A percentile compares a stretch with the other conserved stretches of the same genome.
phyloP scores from a whole-genome alignment of 805 yeast species.

The Candida taoyuanica region DNA sequence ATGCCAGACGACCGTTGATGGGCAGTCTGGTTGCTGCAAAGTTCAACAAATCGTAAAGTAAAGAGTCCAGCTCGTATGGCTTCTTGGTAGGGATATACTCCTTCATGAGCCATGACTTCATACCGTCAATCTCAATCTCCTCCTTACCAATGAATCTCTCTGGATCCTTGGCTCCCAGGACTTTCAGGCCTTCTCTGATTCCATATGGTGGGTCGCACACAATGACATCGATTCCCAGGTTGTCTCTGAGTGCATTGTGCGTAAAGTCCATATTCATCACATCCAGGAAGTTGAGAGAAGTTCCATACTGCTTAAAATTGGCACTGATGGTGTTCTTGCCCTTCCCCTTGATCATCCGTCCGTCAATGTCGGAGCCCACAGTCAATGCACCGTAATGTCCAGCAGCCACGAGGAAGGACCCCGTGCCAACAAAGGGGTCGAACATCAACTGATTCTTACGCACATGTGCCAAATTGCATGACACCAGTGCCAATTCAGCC shows the following conservation, averaged over 20 bases:
- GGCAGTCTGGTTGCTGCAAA: slow-evolving; percentile 73
- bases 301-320: slow-evolving; percentile 74
- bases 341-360: slow-evolving; percentile 71
- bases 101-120: slow-evolving; percentile 65
- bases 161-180: slow-evolving; percentile 77
- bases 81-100: slow-evolving; percentile 93
- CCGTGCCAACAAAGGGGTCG: slow-evolving; percentile 97
- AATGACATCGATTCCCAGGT: slow-evolving; percentile 67
- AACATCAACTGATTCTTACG: slow-evolving; percentile 61
- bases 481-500: slow-evolving; percentile 82
- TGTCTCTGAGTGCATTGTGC: slow-evolving; percentile 69
- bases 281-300: slow-evolving; percentile 57
- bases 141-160: slow-evolving; percentile 71
- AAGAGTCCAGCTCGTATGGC: slow-evolving; percentile 73
- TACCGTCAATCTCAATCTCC: slow-evolving; percentile 68
- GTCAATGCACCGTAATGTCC: slow-evolving; percentile 78
- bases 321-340: slow-evolving; percentile 48
- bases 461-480: slow-evolving; percentile 83
- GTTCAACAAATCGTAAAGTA: slow-evolving; percentile 71
- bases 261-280: slow-evolving; percentile 92
- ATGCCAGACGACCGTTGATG: slow-evolving; percentile 74
- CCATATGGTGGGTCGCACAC: slow-evolving; percentile 98
- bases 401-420: slow-evolving; percentile 87
- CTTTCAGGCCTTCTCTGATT: slow-evolving; percentile 91
- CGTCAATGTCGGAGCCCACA: slow-evolving; percentile 89